A percentile compares a stretch with the other conserved stretches of the same genome.
phyloP scores from a whole-genome alignment of 192 early-diverging fungal species.

The Backusella sp. region DNA sequence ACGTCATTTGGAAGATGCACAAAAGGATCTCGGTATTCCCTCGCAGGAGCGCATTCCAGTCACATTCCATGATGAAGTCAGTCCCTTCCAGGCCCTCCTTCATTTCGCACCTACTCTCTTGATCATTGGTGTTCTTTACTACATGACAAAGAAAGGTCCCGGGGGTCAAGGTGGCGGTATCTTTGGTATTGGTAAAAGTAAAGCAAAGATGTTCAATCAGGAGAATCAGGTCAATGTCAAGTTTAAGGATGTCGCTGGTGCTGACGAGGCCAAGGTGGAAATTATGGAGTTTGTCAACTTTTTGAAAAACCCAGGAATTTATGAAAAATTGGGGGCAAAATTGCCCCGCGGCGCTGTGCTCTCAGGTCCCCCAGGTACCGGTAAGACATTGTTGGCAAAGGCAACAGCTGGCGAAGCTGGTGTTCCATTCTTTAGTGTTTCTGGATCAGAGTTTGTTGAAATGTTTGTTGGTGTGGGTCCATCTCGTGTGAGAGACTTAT shows the following conservation, averaged over 20 bases:
- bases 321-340: constrained; percentile 94
- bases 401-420: constrained; percentile 98
- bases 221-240: constrained; percentile 94
- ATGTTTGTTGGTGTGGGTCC: constrained; percentile 99
- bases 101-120: constrained; percentile 93
- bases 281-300: constrained; percentile 99
- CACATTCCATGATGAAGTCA: constrained; percentile 82
- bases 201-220: constrained; percentile 97
- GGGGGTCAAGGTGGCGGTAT: constrained; percentile 72
- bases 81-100: constrained; percentile 65
- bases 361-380: constrained; percentile 89
- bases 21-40: constrained; percentile 88
- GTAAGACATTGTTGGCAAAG: constrained; percentile 97
- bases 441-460: constrained; percentile 98
- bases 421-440: constrained; percentile 94
- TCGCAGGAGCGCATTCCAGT: constrained; percentile 88
- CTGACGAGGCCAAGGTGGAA: constrained; percentile 98
- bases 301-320: constrained; percentile 88
- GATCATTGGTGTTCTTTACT: constrained; percentile 84
- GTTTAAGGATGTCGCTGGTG: constrained; percentile 98
- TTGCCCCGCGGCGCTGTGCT: constrained; percentile 98
- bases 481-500: constrained; percentile 90
- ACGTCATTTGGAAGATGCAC: constrained; percentile 82
- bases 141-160: constrained; percentile 78
- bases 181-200: constrained; percentile 94